Conservation (phyloP, 108 stramenopile species). For the Pseudonitzschia multiseries region DNA sequence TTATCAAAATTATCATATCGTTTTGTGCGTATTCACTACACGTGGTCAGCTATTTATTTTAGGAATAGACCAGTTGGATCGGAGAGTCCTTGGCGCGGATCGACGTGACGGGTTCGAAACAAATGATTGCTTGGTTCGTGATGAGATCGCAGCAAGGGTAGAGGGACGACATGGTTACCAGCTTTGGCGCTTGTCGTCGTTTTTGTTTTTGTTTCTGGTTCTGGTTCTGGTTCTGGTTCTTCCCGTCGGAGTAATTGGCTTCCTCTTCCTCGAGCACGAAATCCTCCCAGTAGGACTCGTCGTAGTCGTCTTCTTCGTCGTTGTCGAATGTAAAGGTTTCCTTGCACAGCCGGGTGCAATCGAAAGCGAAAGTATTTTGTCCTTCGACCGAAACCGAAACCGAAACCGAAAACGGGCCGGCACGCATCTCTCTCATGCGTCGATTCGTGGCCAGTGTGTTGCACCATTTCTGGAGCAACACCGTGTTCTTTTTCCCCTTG, state of each 20-base stretch:
- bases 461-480: slow-evolving; percentile 52
- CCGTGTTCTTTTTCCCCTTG: slow-evolving; percentile 18
- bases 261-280: slow-evolving; percentile 23
- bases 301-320: slow-evolving; percentile 57
- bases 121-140: slow-evolving; percentile 59
- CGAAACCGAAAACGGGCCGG: slow-evolving; percentile 63
- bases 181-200: slow-evolving; percentile 48
- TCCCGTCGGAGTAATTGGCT: too few relatives aligned
- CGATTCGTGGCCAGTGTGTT: slow-evolving; percentile 55
- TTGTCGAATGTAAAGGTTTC: slow-evolving; percentile 42
- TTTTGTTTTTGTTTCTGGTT: too few relatives aligned
- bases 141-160: slow-evolving; percentile 61
- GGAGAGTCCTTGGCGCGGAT: slow-evolving; percentile 48
- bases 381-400: too few relatives aligned
- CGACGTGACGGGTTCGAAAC: slow-evolving; percentile 50
- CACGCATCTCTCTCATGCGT: slow-evolving; percentile 51
- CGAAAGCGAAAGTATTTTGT: slow-evolving; percentile 13
- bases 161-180: slow-evolving; percentile 56
- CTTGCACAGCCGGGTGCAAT: slow-evolving; percentile 37
- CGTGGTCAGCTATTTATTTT: not conserved
- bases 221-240: too few relatives aligned
- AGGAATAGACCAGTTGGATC: slow-evolving; percentile 48
- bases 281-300: slow-evolving; percentile 43
- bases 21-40: too few relatives aligned
- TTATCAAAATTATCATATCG: too few relatives aligned